Base-by-base conservation (phyloP, 1,284 basidiomycete species). In the Irpex sp. region DNA sequence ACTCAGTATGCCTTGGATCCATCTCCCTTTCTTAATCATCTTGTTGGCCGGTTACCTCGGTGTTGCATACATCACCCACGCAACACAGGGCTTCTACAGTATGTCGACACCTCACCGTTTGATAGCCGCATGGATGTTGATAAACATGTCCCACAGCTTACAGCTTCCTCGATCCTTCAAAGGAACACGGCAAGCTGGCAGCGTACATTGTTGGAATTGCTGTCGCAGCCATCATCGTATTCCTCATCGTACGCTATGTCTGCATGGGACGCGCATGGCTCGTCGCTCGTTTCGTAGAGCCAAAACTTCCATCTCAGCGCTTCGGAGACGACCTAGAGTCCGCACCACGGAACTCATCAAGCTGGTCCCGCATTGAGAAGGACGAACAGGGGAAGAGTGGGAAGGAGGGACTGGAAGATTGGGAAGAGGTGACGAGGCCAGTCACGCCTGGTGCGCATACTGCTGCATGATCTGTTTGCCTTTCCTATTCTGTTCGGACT, bases 51-150 rank as follows among this genome's bases (percentile, higher is more conserved):
- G 75, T 11, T 92, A 92, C 69, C 74, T 91, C 31, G 88, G 81
- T 13, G 76, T 92, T 1, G 88, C 87, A 11, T 91, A 90, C 69
- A 79, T 91, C 61, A 88, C 86, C 0, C 67, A 79, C 59, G 82
- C 76, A 0, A 82, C 82, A 0, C 85, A 88, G 69, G 82, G 82
- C 0, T 82, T 87, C 69, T 91, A 90, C 71, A 74, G 88, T 90
- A 66, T 63, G 85, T 81, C 47, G 7, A 9, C 1, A 11, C 34
- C 34, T 31, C 1, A 34, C 19, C n/a, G 21, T 21, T 48, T 59
- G 59, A 34, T 38, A 13, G 19, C 55, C 51, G 34, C 21, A 37
- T 58, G 55, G 44, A 58, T 52, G 9, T 47, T 15, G 15, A 26
- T 26, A 11, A 7, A 31, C 19, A 7, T 60, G 48, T 21, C 17